phyloP scores from a whole-genome alignment of 2,329 filamentous ascomycete genomes.

The Sarocladium strictum region DNA sequence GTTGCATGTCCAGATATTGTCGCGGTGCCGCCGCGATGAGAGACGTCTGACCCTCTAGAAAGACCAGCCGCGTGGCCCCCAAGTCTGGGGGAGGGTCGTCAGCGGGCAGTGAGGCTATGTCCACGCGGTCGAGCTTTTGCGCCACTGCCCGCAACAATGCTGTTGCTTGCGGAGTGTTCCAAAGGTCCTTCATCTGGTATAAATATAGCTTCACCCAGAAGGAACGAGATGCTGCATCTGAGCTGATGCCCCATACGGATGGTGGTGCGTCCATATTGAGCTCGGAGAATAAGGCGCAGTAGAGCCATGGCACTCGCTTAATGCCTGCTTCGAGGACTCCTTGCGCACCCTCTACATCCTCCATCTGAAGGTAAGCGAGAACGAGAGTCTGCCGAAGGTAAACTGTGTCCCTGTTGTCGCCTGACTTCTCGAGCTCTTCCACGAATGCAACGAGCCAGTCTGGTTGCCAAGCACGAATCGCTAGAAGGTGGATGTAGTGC shows the following conservation, averaged over 20 bases:
- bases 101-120: conserved; percentile 30
- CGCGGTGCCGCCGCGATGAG: conserved; percentile 66
- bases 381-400: conserved; percentile 74
- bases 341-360: conserved; percentile 59
- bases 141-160: conserved; percentile 65
- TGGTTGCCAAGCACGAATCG: conserved; percentile 73
- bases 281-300: conserved; percentile 72
- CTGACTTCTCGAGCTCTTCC: conserved; percentile 33
- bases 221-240: conserved; percentile 53
- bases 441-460: conserved; percentile 69
- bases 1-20: conserved; percentile 54
- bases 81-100: conserved; percentile 33
- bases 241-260: conserved; percentile 73
- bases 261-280: conserved; percentile 73
- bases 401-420: conserved; percentile 38
- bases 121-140: conserved; percentile 43
- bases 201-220: conserved; percentile 74
- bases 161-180: conserved; percentile 72
- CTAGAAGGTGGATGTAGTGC: conserved; percentile 76
- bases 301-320: conserved; percentile 75
- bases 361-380: conserved; percentile 68
- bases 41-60: conserved; percentile 67
- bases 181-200: conserved; percentile 70
- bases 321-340: conserved; percentile 63
- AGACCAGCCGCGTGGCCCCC: conserved; percentile 66